phyloP scores from a whole-genome alignment of 495 filamentous ascomycete species.

The Sordaria brevicollis region DNA sequence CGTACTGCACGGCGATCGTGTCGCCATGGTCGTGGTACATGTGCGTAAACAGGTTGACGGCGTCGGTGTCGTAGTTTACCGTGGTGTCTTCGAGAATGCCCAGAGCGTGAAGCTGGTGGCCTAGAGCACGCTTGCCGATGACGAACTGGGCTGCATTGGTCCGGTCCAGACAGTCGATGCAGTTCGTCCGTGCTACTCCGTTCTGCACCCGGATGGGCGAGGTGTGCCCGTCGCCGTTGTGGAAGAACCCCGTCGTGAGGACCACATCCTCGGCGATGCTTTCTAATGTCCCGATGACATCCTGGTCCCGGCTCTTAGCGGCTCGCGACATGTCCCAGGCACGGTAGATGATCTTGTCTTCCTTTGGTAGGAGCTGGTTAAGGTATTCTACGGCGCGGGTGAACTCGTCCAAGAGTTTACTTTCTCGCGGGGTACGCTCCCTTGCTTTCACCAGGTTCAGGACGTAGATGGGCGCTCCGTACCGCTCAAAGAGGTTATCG shows the following conservation, averaged over 20 bases:
- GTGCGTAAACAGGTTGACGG: constrained; percentile 88
- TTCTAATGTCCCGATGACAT: constrained; percentile 89
- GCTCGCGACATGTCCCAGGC: constrained; percentile 98
- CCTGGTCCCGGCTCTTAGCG: constrained; percentile 85
- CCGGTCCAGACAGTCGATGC: constrained; percentile 92
- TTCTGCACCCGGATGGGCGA: constrained; percentile 68
- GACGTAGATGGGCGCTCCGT: constrained; percentile 82
- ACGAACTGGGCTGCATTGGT: constrained; percentile 98
- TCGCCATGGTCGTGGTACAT: constrained; percentile 98
- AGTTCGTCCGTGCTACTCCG: constrained; percentile 89
- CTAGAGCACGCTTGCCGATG: constrained; percentile 89
- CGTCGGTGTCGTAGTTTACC: constrained; percentile 89
- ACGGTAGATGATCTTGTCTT: constrained; percentile 80
- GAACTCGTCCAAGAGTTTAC: constrained; percentile 80
- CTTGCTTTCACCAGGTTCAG: constrained; percentile 89
- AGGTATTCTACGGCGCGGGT: constrained; percentile 82
- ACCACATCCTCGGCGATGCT: constrained; percentile 79
- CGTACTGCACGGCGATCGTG: constrained; percentile 95
- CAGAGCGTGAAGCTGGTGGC: constrained; percentile 84
- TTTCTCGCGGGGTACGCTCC: constrained; percentile 86
- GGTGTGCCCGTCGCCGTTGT: constrained; percentile 64
- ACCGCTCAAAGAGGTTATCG: constrained; percentile 88
- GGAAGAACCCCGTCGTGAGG: constrained; percentile 82
- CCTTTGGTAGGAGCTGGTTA: constrained; percentile 81
- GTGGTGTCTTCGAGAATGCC: constrained; percentile 71